phyloP scores from a whole-genome alignment of 2,329 filamentous ascomycete species.

The Pseudogymnoascus sp. region DNA sequence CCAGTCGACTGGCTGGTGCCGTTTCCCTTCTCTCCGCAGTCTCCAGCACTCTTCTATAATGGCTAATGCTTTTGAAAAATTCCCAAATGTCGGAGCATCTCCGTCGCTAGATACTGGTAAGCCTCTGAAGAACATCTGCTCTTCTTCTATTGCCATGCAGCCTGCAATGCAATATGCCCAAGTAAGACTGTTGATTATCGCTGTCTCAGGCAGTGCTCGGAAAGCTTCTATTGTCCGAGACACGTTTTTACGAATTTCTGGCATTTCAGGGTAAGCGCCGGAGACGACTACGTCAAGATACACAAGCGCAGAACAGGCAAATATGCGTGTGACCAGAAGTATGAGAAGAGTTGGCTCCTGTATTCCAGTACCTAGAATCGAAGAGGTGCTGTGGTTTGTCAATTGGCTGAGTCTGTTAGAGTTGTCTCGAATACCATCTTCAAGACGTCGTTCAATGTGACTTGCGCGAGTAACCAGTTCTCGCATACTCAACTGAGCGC shows the following conservation, averaged over 20 bases:
- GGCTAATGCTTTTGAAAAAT: slow-evolving; percentile 10
- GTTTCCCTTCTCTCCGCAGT: slow-evolving; percentile 7
- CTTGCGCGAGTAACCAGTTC: slow-evolving; percentile 37
- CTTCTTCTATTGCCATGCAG: slow-evolving; percentile 15
- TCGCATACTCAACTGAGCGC: slow-evolving; percentile 35
- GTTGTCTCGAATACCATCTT: slow-evolving; percentile 6
- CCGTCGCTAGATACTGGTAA: not conserved
- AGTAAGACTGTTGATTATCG: slow-evolving; percentile 13
- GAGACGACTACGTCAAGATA: slow-evolving; percentile 17
- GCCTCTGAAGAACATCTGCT: slow-evolving; percentile 17
- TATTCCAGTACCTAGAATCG: too few species aligned
- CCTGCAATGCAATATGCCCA: slow-evolving; percentile 20
- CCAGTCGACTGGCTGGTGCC: not conserved
- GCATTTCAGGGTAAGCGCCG: slow-evolving; percentile 12
- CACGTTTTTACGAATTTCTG: slow-evolving; percentile 13
- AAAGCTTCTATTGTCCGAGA: slow-evolving; percentile 11
- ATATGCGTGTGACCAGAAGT: slow-evolving; percentile 14
- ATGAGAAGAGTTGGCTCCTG: slow-evolving; percentile 5
- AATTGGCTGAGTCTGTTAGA: not conserved
- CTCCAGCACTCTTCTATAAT: slow-evolving; percentile 14
- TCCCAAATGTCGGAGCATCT: slow-evolving; percentile 9
- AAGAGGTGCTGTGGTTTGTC: not conserved
- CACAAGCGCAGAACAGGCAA: slow-evolving; percentile 12
- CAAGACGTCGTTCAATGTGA: slow-evolving; percentile 18
- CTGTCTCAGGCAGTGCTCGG: slow-evolving; percentile 12